phyloP scores from a whole-genome alignment of 75 land plant species.

The Azolla pinnata region DNA sequence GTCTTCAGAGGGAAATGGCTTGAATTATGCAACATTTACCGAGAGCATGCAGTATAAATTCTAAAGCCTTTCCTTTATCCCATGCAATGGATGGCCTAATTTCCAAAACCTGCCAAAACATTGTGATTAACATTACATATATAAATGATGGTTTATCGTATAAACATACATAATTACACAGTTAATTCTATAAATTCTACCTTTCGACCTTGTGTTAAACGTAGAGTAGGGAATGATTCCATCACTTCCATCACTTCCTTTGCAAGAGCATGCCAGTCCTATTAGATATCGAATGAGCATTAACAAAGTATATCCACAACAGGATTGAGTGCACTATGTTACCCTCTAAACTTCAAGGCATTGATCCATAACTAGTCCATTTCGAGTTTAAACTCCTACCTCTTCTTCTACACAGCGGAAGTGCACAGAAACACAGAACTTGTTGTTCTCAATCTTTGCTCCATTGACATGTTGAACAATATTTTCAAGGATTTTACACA shows the following conservation, averaged over 20 bases:
- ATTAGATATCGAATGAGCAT: neutral
- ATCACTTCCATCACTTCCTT: conserved; percentile 30
- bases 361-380: neutral
- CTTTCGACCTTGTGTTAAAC: conserved; percentile 44
- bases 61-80: conserved; percentile 60
- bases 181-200: conserved; percentile 12
- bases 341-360: neutral
- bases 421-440: conserved; percentile 65
- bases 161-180: neutral
- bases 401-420: conserved; percentile 60
- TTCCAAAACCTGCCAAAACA: conserved; percentile 39
- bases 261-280: conserved; percentile 36
- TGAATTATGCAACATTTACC: conserved; percentile 14
- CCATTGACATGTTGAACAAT: conserved; percentile 42
- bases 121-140: neutral
- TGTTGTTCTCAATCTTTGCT: conserved; percentile 59
- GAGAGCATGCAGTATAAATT: conserved; percentile 38
- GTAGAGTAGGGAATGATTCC: conserved; percentile 31
- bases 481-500: conserved; percentile 50
- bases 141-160: neutral
- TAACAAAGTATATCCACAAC: too few species aligned
- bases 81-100: conserved; percentile 49
- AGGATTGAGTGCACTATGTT: too few species aligned
- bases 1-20: neutral
- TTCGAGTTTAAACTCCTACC: conserved; percentile 25